Evolutionary conservation across 2,329 filamentous ascomycete species (phyloP).

Genomic region (Aspergillus puulaauensis): DNA sequence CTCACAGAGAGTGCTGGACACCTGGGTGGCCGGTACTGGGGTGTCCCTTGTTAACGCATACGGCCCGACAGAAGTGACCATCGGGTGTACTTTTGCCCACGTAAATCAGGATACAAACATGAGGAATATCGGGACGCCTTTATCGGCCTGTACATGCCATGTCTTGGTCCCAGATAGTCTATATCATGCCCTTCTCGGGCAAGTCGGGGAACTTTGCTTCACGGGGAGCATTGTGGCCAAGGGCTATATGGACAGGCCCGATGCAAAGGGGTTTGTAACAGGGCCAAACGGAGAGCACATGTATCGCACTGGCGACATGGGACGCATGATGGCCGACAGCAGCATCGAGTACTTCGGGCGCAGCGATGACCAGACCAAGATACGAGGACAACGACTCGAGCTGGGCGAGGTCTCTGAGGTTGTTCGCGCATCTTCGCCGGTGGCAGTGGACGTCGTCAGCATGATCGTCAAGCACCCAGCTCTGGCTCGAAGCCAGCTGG

Average conservation of each 20-base stretch:
- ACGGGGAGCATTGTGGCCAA: slow-evolving; percentile 9
- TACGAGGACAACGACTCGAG: slow-evolving; percentile 12
- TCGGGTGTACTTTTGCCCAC: slow-evolving; percentile 11
- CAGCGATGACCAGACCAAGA: slow-evolving; percentile 9
- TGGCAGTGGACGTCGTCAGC: no score
- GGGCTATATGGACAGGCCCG: not conserved
- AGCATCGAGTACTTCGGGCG: slow-evolving; percentile 13
- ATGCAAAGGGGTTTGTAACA: slow-evolving; percentile 7
- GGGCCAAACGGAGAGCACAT: slow-evolving; percentile 1
- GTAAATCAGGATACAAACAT: not conserved
- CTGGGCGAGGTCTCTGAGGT: slow-evolving; percentile 12
- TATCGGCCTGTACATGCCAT: not conserved
- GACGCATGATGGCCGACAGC: slow-evolving; percentile 13
- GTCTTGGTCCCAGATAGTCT: not conserved
- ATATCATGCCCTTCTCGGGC: not conserved
- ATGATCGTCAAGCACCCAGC: no score
- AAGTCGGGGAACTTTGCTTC: slow-evolving; percentile 16
- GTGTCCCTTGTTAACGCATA: slow-evolving; percentile 15
- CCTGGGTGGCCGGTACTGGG: slow-evolving; percentile 7
- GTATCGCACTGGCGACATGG: slow-evolving; percentile 14
- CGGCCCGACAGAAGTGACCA: slow-evolving; percentile 16
- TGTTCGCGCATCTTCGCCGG: not conserved
- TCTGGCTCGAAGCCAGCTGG: no score
- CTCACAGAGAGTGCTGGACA: slow-evolving; percentile 14
- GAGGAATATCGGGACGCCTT: not conserved